Base-by-base conservation (phyloP, 306 rosid genomes). In the Hylodesmum podocarpum region DNA sequence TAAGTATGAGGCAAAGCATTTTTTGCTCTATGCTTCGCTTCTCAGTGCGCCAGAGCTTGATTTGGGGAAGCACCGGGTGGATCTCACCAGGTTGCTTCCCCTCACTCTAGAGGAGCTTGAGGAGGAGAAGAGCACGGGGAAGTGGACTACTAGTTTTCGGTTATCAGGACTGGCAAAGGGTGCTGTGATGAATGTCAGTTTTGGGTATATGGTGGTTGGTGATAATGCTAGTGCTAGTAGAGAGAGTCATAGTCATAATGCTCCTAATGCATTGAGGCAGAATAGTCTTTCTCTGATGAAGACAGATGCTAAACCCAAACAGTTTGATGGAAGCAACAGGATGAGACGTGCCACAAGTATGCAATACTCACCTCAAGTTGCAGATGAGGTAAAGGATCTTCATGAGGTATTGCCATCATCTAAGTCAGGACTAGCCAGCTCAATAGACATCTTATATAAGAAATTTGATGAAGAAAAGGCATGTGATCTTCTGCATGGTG, bases 61-160 rank as follows among this genome's bases (percentile, higher is more conserved):
- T 89, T 82, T 91, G 94, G 98, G 98, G 70, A 91, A 91, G 86
- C 97, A 94, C 71, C 88, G 94, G 75, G 73, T 91, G 37, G 97
- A 94, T 54, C 91, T 94, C 80, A 94, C 98, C 0, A 87, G 95
- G 89, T 63, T 91, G 86, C 97, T 94, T 81, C 98, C 98, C 61
- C 87, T 94, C 68, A 94, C 96, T 3, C 77, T 94, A 67, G 98
- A 94, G 92, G 98, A 94, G 76, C 88, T 94, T 46, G 97, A 89
- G 78, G 98, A 89, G 85, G 98, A 89, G 86, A 80, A 85, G 86
- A 88, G 88, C 88, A 70, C 92, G 0, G 94, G 89, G 63, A 81
- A 90, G 73, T 94, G 98, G 98, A 82, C 94, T 4, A 94, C 98
- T 0, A 90, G 91, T 81, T 94, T 87, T 85, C 85, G 89, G 53